Conservation (phyloP, 2,329 filamentous ascomycete genomes). For the Polychaeton citri region DNA sequence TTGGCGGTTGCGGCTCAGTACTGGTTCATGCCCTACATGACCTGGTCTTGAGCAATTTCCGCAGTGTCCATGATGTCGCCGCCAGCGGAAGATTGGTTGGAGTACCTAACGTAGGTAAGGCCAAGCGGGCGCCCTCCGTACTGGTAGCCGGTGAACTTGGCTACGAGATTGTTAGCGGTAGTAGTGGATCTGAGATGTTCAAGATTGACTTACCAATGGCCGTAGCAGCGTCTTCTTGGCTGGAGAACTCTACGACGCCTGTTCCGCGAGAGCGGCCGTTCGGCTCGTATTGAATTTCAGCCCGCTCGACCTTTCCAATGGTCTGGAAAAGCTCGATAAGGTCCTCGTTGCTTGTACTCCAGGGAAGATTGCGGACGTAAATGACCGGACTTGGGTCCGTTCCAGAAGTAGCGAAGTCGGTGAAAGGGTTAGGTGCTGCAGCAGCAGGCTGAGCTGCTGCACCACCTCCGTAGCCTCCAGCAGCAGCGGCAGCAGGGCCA, state of each 20-base stretch:
- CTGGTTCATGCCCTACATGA: constrained; percentile 65
- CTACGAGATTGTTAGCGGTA: constrained; percentile 21
- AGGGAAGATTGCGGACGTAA: constrained; percentile 94
- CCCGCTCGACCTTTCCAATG: constrained; percentile 93
- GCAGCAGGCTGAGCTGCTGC: constrained; percentile 38
- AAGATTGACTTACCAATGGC: constrained; percentile 51
- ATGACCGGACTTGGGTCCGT: constrained; percentile 74
- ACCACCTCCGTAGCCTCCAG: constrained; percentile 23
- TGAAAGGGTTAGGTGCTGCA: constrained; percentile 74
- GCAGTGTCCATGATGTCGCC: constrained; percentile 69
- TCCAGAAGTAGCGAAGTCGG: constrained; percentile 77
- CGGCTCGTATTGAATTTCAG: constrained; percentile 97
- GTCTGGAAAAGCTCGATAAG: constrained; percentile 92
- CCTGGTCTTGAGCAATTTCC: constrained; percentile 89
- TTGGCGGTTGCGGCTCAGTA: too few relatives aligned
- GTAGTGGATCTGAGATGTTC: constrained; percentile 16
- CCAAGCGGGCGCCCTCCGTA: constrained; percentile 92
- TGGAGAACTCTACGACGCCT: constrained; percentile 91
- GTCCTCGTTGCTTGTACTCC: constrained; percentile 98
- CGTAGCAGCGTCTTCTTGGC: constrained; percentile 70
- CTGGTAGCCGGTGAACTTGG: constrained; percentile 95
- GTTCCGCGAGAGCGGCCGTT: constrained; percentile 90
- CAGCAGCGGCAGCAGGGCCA: constrained; percentile 3
- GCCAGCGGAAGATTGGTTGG: constrained; percentile 48
- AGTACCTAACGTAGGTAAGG: constrained; percentile 86